These are phyloP conservation scores for Tolypocladium endophyticum DNA, from an alignment of 2,329 filamentous ascomycete genomes.

Conservation along the genomic window DNA sequence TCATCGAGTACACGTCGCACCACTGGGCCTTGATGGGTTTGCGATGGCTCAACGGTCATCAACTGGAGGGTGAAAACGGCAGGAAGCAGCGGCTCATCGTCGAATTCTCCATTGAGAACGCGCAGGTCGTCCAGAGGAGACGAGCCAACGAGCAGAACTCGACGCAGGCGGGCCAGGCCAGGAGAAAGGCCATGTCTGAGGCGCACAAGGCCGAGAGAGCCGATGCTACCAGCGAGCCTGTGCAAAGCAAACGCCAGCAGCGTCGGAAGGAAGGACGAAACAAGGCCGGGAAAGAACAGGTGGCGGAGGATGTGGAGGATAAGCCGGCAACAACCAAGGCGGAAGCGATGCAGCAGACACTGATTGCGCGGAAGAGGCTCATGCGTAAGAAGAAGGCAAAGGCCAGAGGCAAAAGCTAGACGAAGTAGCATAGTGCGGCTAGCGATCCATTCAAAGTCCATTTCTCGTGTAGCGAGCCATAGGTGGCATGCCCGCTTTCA, in stretches of 20 bases:
- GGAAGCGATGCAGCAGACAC: constrained; percentile 49
- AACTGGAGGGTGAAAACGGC: constrained; percentile 50
- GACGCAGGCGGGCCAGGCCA: constrained; percentile 14
- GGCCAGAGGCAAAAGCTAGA: constrained; percentile 14
- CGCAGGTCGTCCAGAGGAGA: constrained; percentile 81
- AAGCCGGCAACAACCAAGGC: constrained; percentile 24
- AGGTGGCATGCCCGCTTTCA: neutral
- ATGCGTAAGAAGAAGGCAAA: constrained; percentile 58
- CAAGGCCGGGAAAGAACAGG: neutral
- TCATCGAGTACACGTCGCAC: constrained; percentile 92
- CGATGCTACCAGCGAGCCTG: constrained; percentile 14
- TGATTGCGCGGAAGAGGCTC: constrained; percentile 78
- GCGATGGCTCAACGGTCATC: constrained; percentile 79
- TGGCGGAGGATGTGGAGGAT: constrained; percentile 6
- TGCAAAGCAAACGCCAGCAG: neutral
- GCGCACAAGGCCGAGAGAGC: constrained; percentile 18
- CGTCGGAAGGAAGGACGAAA: neutral
- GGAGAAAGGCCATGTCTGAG: neutral
- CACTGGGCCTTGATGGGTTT: constrained; percentile 91
- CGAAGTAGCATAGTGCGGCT: neutral
- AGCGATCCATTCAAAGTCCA: neutral
- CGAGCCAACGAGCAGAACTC: constrained; percentile 24
- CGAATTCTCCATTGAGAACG: constrained; percentile 97
- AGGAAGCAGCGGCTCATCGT: constrained; percentile 85
- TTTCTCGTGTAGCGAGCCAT: neutral